Evolutionary conservation across 805 yeast species (phyloP), one percentile per base, ranked within the genome.

Genomic region (Kodamaea neixiangensis): DNA sequence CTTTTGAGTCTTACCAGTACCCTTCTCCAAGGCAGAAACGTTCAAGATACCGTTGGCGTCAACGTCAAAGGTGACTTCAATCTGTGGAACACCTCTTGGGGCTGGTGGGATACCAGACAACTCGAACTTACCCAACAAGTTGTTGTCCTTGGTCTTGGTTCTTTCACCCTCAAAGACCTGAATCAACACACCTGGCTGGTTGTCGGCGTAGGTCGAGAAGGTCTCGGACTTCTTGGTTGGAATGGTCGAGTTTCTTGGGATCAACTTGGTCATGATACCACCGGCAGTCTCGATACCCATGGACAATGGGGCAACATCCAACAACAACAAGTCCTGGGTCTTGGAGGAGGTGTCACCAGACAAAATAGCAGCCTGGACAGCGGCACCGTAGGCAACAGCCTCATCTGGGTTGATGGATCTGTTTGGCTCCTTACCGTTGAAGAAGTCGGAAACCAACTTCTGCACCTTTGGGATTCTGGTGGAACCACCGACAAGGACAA

Each of bases 351-450:
- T 86, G 77, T 91, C 97, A 79, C 97, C 97, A 55, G 97, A 84
- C 71, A 91, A 83, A 69, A 91, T 91, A 62, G 97, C 97, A 61
- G 97, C 97, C 81, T 91, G 97, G 62, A 91, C 97, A 57, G 97
- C 97, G 63, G 97, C 97, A 86, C 97, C 97, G 79, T 91, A 91
- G 68, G 97, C 97, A 75, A 91, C 97, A 67, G 97, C 97, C 80
- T 91, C 97, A 81, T 91, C 97, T 63, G 97, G 97, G 84, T 91
- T 91, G 76, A 91, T 91, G 49, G 97, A 89, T 79, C 85, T 88
- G 82, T 89, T 89, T 76, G 96, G 96, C 78, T 91, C 96, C 80
- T 91, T 92, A 72, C 97, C 97, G 75, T 91, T 89, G 84, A 92
- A 91, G 86, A 86, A 91, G 76, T 92, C 97, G 60, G 96, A 87